Evolutionary conservation across 192 early-diverging fungal species (phyloP), one percentile per base, ranked within the genome.

Genomic region (Ramicandelaber brevisporus): DNA sequence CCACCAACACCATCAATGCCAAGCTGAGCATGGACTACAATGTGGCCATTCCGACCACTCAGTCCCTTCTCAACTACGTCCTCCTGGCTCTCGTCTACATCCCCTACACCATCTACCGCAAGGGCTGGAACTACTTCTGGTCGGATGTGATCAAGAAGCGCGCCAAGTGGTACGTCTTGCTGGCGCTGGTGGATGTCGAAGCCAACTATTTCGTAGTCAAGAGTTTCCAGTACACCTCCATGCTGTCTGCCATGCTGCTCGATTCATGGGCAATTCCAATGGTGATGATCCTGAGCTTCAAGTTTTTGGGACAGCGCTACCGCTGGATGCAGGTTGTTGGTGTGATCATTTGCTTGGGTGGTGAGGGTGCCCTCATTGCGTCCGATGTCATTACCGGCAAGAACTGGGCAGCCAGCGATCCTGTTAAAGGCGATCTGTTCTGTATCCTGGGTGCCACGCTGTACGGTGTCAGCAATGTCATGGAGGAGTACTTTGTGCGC

Each of bases 201-300:
- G 77, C 70, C 40, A 81, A 81, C 34, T 81, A 70, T 36, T 73
- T 81, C 55, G 63, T 71, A 8, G 65, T 77, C 31, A 78, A 75
- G 50, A 65, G 72, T 5, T 81, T 61, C 33, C 50, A 44, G 35
- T 78, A 78, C 38, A 81, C 77, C 10, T 73, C 70, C 9, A 35
- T 77, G 1, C 47, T 81, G 20, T 75, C 74, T 0, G 67, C 63
- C 37, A 75, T 75, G 72, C 43, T 81, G 24, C 53, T 81, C 10
- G 72, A 78, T 37, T 65, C 72, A 12, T 78, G 74, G 74, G 61
- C 72, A 2, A 65, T 65, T 20, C 70, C 72, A 5, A 65, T 72
- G 5, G 70, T 70, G n/a, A 61, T 78, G 34, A 32, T 73, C n/a
- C 30, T 81, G 22, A 63, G 60, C 19, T 61, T 58, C 21, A 55